Evolutionary conservation across 139 green algal species (phyloP).

Genomic region (Tetradesmus obliquus): DNA sequence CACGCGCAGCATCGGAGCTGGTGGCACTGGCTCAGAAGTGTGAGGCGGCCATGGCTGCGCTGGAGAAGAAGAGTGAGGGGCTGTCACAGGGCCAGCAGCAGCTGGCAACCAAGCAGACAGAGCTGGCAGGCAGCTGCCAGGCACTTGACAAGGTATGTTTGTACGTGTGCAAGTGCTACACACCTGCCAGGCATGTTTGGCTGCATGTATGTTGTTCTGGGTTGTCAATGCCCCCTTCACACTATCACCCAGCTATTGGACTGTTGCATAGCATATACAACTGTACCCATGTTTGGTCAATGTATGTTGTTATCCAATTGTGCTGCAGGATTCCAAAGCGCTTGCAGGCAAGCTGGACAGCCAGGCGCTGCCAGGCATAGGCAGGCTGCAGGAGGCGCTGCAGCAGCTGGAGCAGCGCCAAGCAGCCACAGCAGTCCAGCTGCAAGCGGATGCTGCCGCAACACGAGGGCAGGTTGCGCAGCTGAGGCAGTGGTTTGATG

Average conservation of each 20-base stretch:
- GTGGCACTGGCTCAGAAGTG: neutral
- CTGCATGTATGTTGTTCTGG: neutral
- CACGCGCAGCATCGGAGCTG: constrained; percentile 14
- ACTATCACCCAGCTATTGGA: no score
- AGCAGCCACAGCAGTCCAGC: neutral
- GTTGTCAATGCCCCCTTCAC: neutral
- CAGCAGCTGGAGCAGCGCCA: constrained; percentile 10
- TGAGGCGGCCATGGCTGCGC: neutral
- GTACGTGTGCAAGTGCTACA: neutral
- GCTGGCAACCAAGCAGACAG: neutral
- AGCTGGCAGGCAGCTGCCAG: neutral
- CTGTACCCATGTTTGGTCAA: no score
- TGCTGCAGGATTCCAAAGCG: constrained; percentile 3
- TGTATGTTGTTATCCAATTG: neutral
- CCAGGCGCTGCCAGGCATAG: neutral
- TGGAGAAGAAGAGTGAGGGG: neutral
- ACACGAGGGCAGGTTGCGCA: constrained; percentile 18
- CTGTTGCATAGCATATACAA: no score
- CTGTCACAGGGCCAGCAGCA: neutral
- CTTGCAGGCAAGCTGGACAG: constrained; percentile 15
- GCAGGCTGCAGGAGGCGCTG: neutral
- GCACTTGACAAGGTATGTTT: neutral
- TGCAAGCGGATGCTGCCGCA: constrained; percentile 22
- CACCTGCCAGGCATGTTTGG: neutral
- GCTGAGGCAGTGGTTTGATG: constrained; percentile 43